These are phyloP conservation scores for Clohesyomyces aquaticus DNA, from an alignment of 495 filamentous ascomycete species.

Conservation along the genomic window DNA sequence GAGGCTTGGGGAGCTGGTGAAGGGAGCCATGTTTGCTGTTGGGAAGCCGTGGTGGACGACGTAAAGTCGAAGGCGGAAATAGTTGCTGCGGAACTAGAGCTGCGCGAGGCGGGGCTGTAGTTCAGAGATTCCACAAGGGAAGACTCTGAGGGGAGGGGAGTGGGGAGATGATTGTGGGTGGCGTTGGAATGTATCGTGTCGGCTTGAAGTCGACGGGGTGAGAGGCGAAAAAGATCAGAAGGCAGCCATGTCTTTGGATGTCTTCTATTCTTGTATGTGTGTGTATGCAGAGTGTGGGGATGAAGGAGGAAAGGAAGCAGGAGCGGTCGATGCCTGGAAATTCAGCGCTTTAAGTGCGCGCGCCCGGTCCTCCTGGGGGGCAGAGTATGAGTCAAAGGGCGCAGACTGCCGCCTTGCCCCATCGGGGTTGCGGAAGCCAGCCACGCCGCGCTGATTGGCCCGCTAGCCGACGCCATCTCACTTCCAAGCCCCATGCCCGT, in stretches of 20 bases:
- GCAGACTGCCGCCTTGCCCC: too few species aligned
- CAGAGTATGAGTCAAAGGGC: too few species aligned
- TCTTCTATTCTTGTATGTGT: conserved; percentile 47
- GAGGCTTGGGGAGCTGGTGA: conserved; percentile 55
- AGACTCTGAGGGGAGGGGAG: conserved; percentile 48
- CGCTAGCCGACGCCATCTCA: too few species aligned
- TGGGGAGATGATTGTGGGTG: conserved; percentile 47
- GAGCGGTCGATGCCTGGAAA: too few species aligned
- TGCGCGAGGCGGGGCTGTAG: conserved; percentile 58
- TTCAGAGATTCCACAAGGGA: conserved; percentile 60
- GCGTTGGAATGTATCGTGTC: conserved; percentile 55
- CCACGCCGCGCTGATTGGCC: too few species aligned
- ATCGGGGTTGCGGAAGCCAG: too few species aligned
- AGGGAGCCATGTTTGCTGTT: conserved; percentile 66
- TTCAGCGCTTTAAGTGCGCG: conserved; percentile 11
- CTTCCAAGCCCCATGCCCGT: too few species aligned
- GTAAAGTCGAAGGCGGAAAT: conserved; percentile 57
- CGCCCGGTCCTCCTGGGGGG: background rate
- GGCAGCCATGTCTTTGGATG: conserved; percentile 55
- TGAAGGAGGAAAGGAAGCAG: conserved; percentile 40
- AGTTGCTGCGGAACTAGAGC: conserved; percentile 57
- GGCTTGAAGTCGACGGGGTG: conserved; percentile 50
- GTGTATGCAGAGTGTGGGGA: conserved; percentile 29
- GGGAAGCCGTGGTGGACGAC: conserved; percentile 68
- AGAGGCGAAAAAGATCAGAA: conserved; percentile 54